phyloP scores from a whole-genome alignment of 2,329 filamentous ascomycete genomes.

The Emmonsia crescens region DNA sequence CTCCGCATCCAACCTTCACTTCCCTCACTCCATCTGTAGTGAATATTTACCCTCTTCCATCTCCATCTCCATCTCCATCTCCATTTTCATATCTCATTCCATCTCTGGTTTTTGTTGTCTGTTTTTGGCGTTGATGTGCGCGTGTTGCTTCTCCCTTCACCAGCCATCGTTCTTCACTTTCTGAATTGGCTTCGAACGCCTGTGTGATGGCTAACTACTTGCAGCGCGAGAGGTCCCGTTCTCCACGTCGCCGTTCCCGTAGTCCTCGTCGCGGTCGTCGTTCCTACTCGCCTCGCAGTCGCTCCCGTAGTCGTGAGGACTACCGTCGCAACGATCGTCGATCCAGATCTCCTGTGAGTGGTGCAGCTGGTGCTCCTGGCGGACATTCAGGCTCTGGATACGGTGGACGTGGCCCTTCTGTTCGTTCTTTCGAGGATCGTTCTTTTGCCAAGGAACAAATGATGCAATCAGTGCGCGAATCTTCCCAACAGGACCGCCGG shows the following conservation, averaged over 20 bases:
- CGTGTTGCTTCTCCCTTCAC: not conserved
- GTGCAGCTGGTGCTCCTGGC: conserved; percentile 55
- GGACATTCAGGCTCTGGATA: conserved; percentile 54
- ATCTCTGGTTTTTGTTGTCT: not conserved
- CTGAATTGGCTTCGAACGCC: conserved; percentile 21
- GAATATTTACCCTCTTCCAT: not conserved
- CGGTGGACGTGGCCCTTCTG: conserved; percentile 50
- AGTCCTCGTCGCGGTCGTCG: conserved; percentile 67
- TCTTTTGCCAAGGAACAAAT: conserved; percentile 78
- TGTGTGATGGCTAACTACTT: conserved; percentile 26
- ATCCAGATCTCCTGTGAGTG: conserved; percentile 81
- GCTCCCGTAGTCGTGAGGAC: conserved; percentile 68
- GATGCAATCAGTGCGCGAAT: conserved; percentile 89
- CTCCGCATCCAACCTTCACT: not conserved
- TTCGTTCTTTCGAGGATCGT: conserved; percentile 74
- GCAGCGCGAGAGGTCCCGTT: conserved; percentile 68
- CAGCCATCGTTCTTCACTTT: not conserved
- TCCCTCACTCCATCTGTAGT: not conserved
- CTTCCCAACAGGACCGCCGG: conserved; percentile 94
- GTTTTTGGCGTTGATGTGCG: not conserved
- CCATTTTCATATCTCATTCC: too few species aligned
- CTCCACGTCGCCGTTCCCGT: conserved; percentile 60
- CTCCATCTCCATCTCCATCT: not conserved
- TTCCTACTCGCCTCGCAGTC: conserved; percentile 68
- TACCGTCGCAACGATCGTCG: conserved; percentile 64